Base-by-base conservation (phyloP, 1,139 yeast genomes). In the Saccharomyces hybrid region DNA sequence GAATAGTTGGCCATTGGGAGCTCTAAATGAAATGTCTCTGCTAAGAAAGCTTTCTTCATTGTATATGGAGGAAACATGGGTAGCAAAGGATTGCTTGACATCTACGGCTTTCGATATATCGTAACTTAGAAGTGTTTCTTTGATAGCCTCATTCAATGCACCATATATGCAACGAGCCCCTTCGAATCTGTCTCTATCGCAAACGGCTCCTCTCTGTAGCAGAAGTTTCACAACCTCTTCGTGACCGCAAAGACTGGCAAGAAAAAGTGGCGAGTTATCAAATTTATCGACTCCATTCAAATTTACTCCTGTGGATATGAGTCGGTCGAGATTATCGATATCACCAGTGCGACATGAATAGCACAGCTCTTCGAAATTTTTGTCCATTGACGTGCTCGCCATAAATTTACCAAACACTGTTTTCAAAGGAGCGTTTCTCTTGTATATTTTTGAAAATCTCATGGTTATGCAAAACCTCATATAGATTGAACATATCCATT, bases 161-260 rank as follows among this genome's bases (percentile, higher is more conserved):
- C 23, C 23, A 20, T 20, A 20, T 20, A 20, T 20, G 23, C 23
- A 20, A 20, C 23, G 23, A 20, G 23, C 23, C 23, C 23, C 23
- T 20, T 20, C 30, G 30, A 28, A 83, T 23, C 90, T 83, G 64
- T 86, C 93, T 64, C 90, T 75, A 66, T 86, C 91, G 68, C 91
- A 85, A 1, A 82, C 76, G 0, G 95, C 90, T 6, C 95, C 95
- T 52, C 79, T 70, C 52, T 83, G 76, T 9, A 87, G 72, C 32
- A 87, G 71, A 52, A 83, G 69, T 56, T 74, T 76, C 14, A 87
- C 95, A 6, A 86, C 76, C 1, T 73, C 73, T 57, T 76, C 78
- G 68, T 86, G 93, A 0, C 95, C 95, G 71, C 95, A 86, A 11
- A 87, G 65, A 31, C 88, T 81, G 9, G 89, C 88, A 30, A 86